Evolutionary conservation across 2,329 filamentous ascomycete genomes (phyloP), one percentile per base, ranked within the genome.

Genomic region (Epichloe aotearoae): DNA sequence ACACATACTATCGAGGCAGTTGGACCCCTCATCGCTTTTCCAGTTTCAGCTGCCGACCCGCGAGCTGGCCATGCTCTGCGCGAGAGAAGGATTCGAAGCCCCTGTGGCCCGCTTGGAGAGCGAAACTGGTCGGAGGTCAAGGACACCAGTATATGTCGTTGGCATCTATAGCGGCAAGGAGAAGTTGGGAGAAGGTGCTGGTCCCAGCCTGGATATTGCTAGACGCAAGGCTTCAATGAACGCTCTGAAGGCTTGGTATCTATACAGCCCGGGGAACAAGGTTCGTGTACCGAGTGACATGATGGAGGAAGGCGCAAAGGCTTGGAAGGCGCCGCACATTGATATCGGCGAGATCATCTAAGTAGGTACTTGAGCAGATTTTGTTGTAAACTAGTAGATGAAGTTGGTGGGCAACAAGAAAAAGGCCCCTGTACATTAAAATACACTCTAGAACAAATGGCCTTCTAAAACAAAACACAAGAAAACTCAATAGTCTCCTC

Each of bases 161-260:
- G 93, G 91, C 52, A 90, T 98, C 54, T 98, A 86, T 72, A 94
- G 86, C 58, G 93, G 91, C 48, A 74, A 76, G 54, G 90, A 98
- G 65, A 91, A 93, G 76, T 75, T 98, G 41, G 93, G 91, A 51
- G 91, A 98, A 71, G 93, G 83, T n/a, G 77, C 83, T 19, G 93
- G 86, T 23, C 73, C 84, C 46, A 90, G 79, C 66, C 72, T 97
- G 51, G 76, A 88, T 57, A 79, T 88, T 60, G 91, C 86, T 34
- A 80, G 88, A 56, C 76, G 79, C 56, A 79, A 87, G 65, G 93
- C 93, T 19, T 82, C 87, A 38, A 90, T 94, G 61, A 83, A 85
- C 55, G 83, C 89, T 17, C 74, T 98, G 62, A 95, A 95, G 75
- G 77, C 84, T 5, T 98, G 93, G 93, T 98, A 98, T 68, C 74